Evolutionary conservation across 1,284 basidiomycete species (phyloP).

Genomic region (Ceratobasidium theobromae): DNA sequence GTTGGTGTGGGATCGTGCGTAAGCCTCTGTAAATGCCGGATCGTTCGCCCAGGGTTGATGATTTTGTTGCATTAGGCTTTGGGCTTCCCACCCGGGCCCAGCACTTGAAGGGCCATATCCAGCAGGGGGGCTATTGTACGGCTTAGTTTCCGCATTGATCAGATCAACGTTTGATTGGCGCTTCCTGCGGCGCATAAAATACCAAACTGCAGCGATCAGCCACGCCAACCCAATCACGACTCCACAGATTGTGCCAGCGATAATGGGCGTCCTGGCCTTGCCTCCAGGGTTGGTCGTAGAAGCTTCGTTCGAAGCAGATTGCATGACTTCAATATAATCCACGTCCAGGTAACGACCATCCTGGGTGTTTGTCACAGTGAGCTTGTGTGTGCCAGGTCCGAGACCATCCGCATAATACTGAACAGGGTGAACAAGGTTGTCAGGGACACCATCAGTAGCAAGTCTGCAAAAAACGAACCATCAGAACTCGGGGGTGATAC

Average conservation of each 20-base stretch:
- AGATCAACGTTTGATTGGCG: neutral
- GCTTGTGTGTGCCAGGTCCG: conserved; percentile 19
- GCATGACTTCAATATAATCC: conserved; percentile 26
- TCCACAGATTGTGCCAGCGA: conserved; percentile 6
- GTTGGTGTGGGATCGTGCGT: neutral
- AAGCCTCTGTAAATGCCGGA: neutral
- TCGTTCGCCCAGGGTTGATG: conserved; percentile 26
- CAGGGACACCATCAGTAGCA: neutral
- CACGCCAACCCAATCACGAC: conserved; percentile 11
- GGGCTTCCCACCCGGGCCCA: conserved; percentile 6
- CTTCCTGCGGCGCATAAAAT: neutral
- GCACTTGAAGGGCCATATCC: conserved; percentile 10
- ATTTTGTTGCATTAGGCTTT: neutral
- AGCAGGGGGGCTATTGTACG: conserved; percentile 9
- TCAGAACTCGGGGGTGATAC: neutral
- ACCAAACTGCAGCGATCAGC: conserved; percentile 7
- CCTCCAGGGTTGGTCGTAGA: neutral
- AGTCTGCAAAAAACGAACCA: neutral
- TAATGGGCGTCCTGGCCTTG: conserved; percentile 4
- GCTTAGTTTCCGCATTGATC: neutral
- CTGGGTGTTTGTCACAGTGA: conserved; percentile 18
- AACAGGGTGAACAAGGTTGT: neutral
- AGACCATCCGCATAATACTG: conserved; percentile 30
- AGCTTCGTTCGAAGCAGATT: neutral
- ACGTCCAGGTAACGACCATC: conserved; percentile 6